Base-by-base conservation (phyloP, 2,329 filamentous ascomycete species). In the Atkinsonella texensis region DNA sequence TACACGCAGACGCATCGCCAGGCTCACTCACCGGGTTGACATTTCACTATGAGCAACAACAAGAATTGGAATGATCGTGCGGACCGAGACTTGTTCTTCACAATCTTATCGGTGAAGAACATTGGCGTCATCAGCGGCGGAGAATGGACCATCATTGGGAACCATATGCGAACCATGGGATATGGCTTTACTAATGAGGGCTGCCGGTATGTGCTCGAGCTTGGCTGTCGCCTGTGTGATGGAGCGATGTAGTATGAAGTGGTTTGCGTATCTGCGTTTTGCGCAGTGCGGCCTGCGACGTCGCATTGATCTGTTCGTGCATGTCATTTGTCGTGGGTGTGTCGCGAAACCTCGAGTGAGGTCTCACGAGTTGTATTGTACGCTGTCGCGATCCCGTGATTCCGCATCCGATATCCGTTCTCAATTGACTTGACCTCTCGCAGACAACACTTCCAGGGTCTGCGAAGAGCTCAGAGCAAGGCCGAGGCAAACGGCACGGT, bases 161-260 rank as follows among this genome's bases (percentile, higher is more conserved):
- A 77, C 63, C 71, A 78, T 55, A 81, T 82, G 79, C 72, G 79
- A 54, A 65, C 67, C 38, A 59, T 80, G 52, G 78, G 79, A 51
- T 81, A 82, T 59, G 76, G 77, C 64, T 81, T 82, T 63, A 81
- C 79, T 17, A 81, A 82, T 68, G 78, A 82, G 62, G 79, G 79
- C 58, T 81, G 79, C 58, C 76, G 79, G 78, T 81, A 68, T 68
- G 77, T 75, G 28, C 40, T 48, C 41, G 31, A 42, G 15, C 39
- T 17, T 11, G 23, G 6, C 38, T 38, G 12, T 48, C 46, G 20
- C 32, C n/a, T 46, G n/a, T 44, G 32, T 23, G 7, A 42, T 42
- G 46, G 11, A 31, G 38, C 17, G 15, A 23, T 48, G 4, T 17
- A n/a, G 11, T 40, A 33, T 32, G 49, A 40, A 12, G 28, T 17